Evolutionary conservation across 164 flowering plant genomes (phyloP), one percentile per base, ranked within the genome.

Genomic region (Umbellularia californica): DNA sequence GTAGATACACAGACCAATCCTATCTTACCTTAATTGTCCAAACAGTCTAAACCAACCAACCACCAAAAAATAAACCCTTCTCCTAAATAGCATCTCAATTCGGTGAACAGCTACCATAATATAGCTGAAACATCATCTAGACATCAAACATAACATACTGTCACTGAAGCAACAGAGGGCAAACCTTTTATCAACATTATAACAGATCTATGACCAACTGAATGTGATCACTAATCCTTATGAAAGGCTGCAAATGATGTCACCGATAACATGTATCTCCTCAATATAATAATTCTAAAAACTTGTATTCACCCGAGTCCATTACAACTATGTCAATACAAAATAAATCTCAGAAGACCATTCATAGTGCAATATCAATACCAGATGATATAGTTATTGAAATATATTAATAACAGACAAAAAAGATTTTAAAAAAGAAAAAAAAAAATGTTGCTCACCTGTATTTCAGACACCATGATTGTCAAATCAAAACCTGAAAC

Each of bases 401-500:
- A 33, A 30, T 25, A 58, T 58, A 67, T 12, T 15, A 30, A 30
- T 25, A 67, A 19, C 15, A 27, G 12, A 30, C 3, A 15, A 28
- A 30, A 33, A 52, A 52, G 14, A 12, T 5, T 28, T 50, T 33
- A 51, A 17, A 52, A 52, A 23, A 70, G 47, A 41, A 41, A 41
- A 11, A 23, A 15, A 69, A 24, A 15, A 5, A 3, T 17, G 50
- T 19, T 25, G 62, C 78, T 81, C 73, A 93, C 99, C 95, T 89
- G 79, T 74, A 92, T 80, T 77, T 95, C 95, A 76, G 84, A 72
- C 51, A 92, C 77, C 28, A 98, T 88, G 35, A 93, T 73, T 64
- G 84, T 86, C 79, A 92, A 66, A 79, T 95, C 89, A 77, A 90
- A 79, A 68, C 94, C 92, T 55, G 90, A 83, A 70, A 90, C 63